These are phyloP conservation scores for Teratosphaeriaceae sp. DNA, from an alignment of 2,329 filamentous ascomycete species.

Conservation along the genomic window DNA sequence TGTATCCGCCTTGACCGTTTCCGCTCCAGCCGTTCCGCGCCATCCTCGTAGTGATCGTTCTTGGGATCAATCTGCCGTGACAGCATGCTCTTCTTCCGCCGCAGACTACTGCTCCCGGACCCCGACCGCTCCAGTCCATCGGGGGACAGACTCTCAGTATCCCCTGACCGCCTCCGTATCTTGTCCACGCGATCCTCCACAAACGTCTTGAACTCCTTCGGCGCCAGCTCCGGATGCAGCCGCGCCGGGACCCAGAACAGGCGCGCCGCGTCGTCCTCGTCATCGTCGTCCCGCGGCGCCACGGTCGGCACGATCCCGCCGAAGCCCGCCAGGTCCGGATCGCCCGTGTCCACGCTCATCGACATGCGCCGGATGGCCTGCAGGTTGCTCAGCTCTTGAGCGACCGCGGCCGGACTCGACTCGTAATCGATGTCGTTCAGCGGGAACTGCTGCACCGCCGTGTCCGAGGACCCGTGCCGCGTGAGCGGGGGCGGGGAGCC, in stretches of 20 bases:
- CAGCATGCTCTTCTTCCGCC: slow-evolving; percentile 91
- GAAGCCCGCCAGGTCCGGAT: slow-evolving; percentile 73
- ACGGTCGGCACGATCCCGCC: slow-evolving; percentile 55
- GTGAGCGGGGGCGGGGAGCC: slow-evolving; percentile 35
- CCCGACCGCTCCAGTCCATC: slow-evolving; percentile 51
- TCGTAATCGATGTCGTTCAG: slow-evolving; percentile 85
- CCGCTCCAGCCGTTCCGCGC: slow-evolving; percentile 70
- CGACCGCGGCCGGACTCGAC: slow-evolving; percentile 80
- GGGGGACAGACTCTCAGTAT: slow-evolving; percentile 52
- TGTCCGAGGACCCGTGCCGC: slow-evolving; percentile 28
- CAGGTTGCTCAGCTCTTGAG: slow-evolving; percentile 85
- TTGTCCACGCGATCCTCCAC: slow-evolving; percentile 88
- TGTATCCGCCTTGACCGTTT: slow-evolving; percentile 55
- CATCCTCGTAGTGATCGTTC: slow-evolving; percentile 66
- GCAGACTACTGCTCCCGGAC: slow-evolving; percentile 55
- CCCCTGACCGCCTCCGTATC: slow-evolving; percentile 77
- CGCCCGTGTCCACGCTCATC: slow-evolving; percentile 71
- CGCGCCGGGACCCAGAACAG: slow-evolving; percentile 94
- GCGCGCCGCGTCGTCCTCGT: slow-evolving; percentile 81
- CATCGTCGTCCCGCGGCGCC: slow-evolving; percentile 62
- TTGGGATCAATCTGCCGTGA: slow-evolving; percentile 82
- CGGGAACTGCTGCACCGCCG: slow-evolving; percentile 46
- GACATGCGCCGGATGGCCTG: slow-evolving; percentile 88
- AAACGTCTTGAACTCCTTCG: slow-evolving; percentile 94
- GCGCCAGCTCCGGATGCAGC: slow-evolving; percentile 88